A percentile compares a stretch with the other conserved stretches of the same genome.
Conservation (phyloP, 2,329 filamentous ascomycete species). For the Apiospora pterosperma region DNA sequence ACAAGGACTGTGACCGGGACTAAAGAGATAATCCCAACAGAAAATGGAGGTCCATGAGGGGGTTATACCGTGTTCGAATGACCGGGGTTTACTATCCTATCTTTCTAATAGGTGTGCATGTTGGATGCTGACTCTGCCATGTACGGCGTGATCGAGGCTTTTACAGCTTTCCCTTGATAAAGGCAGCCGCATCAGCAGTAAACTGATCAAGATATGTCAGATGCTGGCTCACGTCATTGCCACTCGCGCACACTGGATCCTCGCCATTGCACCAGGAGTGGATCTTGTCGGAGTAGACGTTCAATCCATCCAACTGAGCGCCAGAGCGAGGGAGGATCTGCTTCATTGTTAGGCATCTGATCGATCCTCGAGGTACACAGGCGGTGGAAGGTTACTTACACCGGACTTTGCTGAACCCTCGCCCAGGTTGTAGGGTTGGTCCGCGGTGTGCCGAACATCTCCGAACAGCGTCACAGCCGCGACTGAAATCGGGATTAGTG, state of each 20-base stretch:
- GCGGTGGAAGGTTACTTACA: not conserved
- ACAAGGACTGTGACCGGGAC: too few species aligned
- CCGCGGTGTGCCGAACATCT: not conserved
- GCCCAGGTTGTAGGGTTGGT: not conserved
- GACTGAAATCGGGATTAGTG: not conserved
- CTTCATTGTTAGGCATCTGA: constrained; percentile 17
- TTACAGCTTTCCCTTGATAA: constrained; percentile 3
- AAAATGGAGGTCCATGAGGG: too few species aligned
- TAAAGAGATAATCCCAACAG: too few species aligned
- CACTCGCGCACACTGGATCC: not conserved
- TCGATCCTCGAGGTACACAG: not conserved
- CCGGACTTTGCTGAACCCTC: not conserved
- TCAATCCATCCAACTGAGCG: not conserved
- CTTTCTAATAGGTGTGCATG: too few species aligned
- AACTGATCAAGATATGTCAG: constrained; percentile 1
- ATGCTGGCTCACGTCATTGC: not conserved
- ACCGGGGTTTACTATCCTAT: too few species aligned
- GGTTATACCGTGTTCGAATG: too few species aligned
- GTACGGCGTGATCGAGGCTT: too few species aligned
- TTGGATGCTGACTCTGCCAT: too few species aligned
- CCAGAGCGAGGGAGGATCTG: not conserved
- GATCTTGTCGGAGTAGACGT: not conserved
- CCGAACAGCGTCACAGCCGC: not conserved
- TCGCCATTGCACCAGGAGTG: not conserved
- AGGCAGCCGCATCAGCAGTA: not conserved